Base-by-base conservation (phyloP, 129 eudicot genomes). In the Saposhnikovia divaricata region DNA sequence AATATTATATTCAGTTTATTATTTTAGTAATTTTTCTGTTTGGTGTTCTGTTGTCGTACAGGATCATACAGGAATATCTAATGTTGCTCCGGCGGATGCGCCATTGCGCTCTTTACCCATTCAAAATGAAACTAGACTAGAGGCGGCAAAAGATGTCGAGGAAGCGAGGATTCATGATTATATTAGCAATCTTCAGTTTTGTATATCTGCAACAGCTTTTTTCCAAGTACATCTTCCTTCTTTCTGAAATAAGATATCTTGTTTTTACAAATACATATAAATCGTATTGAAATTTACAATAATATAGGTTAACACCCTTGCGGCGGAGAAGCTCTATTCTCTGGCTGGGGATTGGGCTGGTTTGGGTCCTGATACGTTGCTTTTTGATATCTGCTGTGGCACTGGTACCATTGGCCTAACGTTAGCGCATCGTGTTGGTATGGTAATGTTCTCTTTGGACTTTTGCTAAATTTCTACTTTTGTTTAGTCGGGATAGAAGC, bases 271-370 rank as follows among this genome's bases (percentile, higher is more conserved):
- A 28, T 79, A 23, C 25, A 66, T 18, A 31, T n/a, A 31, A 31
- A 23, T 43, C 31, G 6, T 45, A 31, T 15, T 15, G 4, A 80
- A 51, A 27, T 72, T 81, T 25, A 19, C 74, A 80, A 80, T 81
- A 19, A 80, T 79, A 81, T 89, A 94, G 98, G 98, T 94, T 38
- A 94, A 94, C 83, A 91, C 98, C 76, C 95, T 91, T 79, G 98
- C 98, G 75, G 98, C 98, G 25, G 98, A 94, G 85, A 90, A 89
- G 81, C 75, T 94, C 72, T 94, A 94, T 81, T 89, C 93, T 7
- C 93, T 94, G 74, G 98, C 98, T 72, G 98, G 98, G 51, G 98
- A 94, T 85, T 94, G 98, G 98, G 98, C 98, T 69, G 86, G 81
- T 57, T 81, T 94, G 79, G 98, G 92, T 45, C 97, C 96, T 18